Conservation (phyloP, 371 early-diverging fungal genomes). For the Mucor indicus region DNA sequence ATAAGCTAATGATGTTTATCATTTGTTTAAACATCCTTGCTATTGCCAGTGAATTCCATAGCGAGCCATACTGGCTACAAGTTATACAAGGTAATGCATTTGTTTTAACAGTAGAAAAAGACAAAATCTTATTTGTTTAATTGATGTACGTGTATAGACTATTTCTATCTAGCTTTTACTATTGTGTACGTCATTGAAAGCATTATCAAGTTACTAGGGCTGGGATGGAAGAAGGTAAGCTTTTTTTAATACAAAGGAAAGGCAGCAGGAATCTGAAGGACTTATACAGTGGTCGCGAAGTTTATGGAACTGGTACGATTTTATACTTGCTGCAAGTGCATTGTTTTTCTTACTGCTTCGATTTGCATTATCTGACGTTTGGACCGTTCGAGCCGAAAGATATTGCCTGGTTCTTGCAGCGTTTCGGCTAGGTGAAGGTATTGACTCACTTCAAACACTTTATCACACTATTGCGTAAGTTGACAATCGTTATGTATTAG, state of each 20-base stretch:
- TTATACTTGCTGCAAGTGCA: constrained; percentile 40
- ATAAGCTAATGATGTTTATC: constrained; percentile 44
- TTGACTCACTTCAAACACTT: constrained; percentile 53
- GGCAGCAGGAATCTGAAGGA: no score
- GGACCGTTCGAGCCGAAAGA: constrained; percentile 47
- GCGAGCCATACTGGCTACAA: constrained; percentile 37
- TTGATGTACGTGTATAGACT: no score
- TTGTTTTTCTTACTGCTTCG: constrained; percentile 41
- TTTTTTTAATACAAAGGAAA: no score
- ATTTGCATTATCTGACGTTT: constrained; percentile 45
- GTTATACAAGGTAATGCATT: constrained; percentile 45
- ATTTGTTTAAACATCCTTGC: constrained; percentile 44
- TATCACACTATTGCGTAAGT: constrained; percentile 55
- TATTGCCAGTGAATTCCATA: constrained; percentile 35
- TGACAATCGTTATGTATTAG: no score
- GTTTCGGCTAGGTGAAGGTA: constrained; percentile 55
- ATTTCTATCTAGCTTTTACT: constrained; percentile 44
- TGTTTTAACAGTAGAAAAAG: no score
- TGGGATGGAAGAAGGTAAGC: constrained; percentile 55
- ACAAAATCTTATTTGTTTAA: no score
- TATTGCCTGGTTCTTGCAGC: constrained; percentile 54
- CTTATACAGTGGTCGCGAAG: constrained; percentile 62
- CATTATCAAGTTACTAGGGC: constrained; percentile 42
- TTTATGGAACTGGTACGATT: constrained; percentile 57
- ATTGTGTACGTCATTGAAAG: constrained; percentile 45